Evolutionary conservation across 768 basidiomycete genomes (phyloP).

Genomic region (Boletus tomentosulus): DNA sequence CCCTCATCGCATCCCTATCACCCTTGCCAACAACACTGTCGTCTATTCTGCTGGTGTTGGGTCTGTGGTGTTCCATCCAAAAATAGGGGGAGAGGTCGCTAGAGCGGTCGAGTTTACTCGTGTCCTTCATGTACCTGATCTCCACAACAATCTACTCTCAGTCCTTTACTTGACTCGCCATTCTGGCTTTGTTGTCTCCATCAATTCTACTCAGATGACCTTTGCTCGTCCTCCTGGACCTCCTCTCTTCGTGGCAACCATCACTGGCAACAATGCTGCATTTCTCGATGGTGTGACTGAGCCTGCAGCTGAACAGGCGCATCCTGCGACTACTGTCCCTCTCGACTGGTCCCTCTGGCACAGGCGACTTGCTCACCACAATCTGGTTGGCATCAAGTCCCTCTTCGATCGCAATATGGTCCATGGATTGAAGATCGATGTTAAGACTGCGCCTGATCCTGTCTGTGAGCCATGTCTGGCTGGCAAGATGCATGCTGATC

Average conservation of each 20-base stretch:
- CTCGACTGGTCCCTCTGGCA: slow-evolving; percentile 20
- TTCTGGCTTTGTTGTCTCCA: no score
- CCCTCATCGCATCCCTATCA: no score
- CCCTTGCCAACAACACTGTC: no score
- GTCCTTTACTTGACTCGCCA: no score
- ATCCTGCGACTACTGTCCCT: not conserved
- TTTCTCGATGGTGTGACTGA: slow-evolving; percentile 18
- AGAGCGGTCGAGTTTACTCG: not conserved
- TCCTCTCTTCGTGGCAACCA: not conserved
- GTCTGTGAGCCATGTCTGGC: slow-evolving; percentile 7
- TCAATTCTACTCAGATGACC: no score
- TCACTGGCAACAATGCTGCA: slow-evolving; percentile 14
- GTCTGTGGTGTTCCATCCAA: no score
- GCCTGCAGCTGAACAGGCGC: not conserved
- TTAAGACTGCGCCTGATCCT: not conserved
- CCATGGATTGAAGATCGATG: slow-evolving; percentile 1
- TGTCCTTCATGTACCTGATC: not conserved
- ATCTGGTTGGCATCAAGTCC: not conserved
- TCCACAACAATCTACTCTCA: no score
- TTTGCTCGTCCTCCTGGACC: no score
- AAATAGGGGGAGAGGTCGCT: no score
- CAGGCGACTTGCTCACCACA: slow-evolving; percentile 19
- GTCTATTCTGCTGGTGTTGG: no score
- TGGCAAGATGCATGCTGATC: slow-evolving; percentile 5
- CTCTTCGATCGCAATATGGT: slow-evolving; percentile 8